phyloP scores from a whole-genome alignment of 2,329 filamentous ascomycete genomes.

The Fusarium pseudocircinatum region DNA sequence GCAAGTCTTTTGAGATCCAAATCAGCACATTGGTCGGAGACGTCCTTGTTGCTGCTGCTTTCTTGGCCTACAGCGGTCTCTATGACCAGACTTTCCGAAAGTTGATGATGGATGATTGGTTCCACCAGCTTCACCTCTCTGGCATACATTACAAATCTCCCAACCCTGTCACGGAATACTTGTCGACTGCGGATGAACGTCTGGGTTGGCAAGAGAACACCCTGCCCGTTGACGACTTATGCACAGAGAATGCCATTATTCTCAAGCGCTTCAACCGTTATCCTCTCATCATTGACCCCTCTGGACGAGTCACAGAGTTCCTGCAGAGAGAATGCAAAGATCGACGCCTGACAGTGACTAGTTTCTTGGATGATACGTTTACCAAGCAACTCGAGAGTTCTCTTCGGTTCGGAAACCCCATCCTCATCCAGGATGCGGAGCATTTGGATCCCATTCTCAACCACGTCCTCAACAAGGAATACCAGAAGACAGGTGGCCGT shows the following conservation, averaged over 20 bases:
- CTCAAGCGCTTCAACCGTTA: slow-evolving; percentile 98
- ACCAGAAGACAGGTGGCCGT: slow-evolving; percentile 97
- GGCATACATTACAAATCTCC: slow-evolving; percentile 92
- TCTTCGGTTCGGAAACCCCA: slow-evolving; percentile 96
- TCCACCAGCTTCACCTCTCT: slow-evolving; percentile 91
- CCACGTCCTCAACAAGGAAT: slow-evolving; percentile 98
- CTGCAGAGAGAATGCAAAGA: slow-evolving; percentile 94
- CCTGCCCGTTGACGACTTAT: slow-evolving; percentile 94
- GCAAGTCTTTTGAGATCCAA: slow-evolving; percentile 97
- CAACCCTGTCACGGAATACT: slow-evolving; percentile 94
- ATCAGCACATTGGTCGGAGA: slow-evolving; percentile 97
- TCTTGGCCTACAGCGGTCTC: slow-evolving; percentile 94
- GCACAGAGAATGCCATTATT: slow-evolving; percentile 98
- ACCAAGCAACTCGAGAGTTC: slow-evolving; percentile 98
- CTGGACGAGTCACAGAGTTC: slow-evolving; percentile 93
- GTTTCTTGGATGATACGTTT: slow-evolving; percentile 97
- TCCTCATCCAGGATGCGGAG: slow-evolving; percentile 97
- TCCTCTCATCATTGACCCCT: slow-evolving; percentile 97
- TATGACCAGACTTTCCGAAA: slow-evolving; percentile 99
- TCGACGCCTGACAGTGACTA: slow-evolving; percentile 92
- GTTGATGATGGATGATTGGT: slow-evolving; percentile 97
- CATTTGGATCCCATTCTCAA: slow-evolving; percentile 97
- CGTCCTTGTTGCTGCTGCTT: slow-evolving; percentile 94
- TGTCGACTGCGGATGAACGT: slow-evolving; percentile 95
- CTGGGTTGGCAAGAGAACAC: slow-evolving; percentile 95